These are phyloP conservation scores for Astrothelium subdiscretum DNA, from an alignment of 495 filamentous ascomycete genomes.

Conservation along the genomic window DNA sequence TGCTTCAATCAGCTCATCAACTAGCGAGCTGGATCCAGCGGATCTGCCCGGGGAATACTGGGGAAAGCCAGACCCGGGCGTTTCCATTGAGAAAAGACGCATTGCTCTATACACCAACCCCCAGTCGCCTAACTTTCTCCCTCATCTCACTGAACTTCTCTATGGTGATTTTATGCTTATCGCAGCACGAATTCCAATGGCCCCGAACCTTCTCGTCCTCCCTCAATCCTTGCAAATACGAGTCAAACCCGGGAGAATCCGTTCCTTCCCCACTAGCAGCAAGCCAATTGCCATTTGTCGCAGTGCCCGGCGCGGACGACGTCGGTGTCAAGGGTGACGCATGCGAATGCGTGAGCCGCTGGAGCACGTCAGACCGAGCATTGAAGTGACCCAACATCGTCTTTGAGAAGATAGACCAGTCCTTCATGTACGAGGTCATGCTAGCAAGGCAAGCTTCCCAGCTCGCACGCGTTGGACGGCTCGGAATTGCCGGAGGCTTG, in stretches of 20 bases:
- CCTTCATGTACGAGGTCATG: constrained; percentile 57
- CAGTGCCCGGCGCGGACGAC: constrained; percentile 4
- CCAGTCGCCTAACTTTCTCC: constrained; percentile 12
- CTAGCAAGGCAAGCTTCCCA: constrained; percentile 50
- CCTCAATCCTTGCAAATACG: constrained; percentile 49
- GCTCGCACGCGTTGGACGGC: constrained; percentile 23
- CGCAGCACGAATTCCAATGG: constrained; percentile 53
- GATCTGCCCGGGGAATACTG: neutral
- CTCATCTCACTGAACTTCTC: constrained; percentile 44
- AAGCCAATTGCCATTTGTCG: constrained; percentile 38
- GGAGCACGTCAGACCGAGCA: constrained; percentile 44
- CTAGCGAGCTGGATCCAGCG: neutral
- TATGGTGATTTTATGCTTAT: constrained; percentile 51
- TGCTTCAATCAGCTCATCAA: neutral
- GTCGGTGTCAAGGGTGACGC: constrained; percentile 14
- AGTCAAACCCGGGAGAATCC: constrained; percentile 36
- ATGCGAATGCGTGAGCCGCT: constrained; percentile 20
- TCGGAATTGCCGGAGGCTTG: constrained; percentile 35
- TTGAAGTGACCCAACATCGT: constrained; percentile 57
- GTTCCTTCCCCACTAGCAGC: constrained; percentile 38
- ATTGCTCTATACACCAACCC: neutral
- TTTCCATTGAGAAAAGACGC: no score
- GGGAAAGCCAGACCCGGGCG: no score
- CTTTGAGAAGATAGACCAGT: constrained; percentile 55
- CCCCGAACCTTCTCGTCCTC: constrained; percentile 52